phyloP scores from a whole-genome alignment of 164 flowering plant species.

The Magnolia officinalis region DNA sequence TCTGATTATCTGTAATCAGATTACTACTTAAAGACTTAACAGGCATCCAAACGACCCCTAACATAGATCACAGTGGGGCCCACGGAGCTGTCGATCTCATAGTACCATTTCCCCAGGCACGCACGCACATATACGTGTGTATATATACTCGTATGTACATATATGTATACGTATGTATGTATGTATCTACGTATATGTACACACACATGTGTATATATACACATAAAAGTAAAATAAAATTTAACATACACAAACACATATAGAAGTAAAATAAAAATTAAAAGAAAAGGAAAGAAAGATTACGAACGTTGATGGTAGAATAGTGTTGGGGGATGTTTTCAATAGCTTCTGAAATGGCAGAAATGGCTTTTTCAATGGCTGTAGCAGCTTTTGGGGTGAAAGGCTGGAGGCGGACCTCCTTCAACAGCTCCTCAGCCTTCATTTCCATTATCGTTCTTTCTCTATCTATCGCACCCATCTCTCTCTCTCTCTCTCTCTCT shows the following conservation, averaged over 20 bases:
- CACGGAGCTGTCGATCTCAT: too few species aligned
- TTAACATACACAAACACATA: not conserved
- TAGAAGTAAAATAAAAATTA: not conserved
- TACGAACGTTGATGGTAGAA: slow-evolving; percentile 28
- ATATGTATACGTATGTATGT: not conserved
- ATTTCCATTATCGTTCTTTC: slow-evolving; percentile 17
- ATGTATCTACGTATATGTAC: not conserved
- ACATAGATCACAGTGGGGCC: too few species aligned
- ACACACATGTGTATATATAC: not conserved
- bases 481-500: not conserved
- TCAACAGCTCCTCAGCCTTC: slow-evolving; percentile 60
- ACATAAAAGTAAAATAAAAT: not conserved
- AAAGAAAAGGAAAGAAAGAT: not conserved
- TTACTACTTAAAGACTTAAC: too few species aligned
- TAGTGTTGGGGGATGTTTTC: slow-evolving; percentile 46
- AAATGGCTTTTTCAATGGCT: slow-evolving; percentile 50
- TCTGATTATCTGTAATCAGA: too few species aligned
- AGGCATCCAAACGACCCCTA: too few species aligned
- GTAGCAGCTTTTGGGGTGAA: slow-evolving; percentile 22
- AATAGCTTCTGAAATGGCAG: slow-evolving; percentile 53
- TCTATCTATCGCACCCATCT: not conserved
- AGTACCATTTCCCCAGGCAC: too few species aligned
- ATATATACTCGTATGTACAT: too few species aligned
- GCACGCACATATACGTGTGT: too few species aligned
- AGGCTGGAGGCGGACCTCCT: slow-evolving; percentile 64